These are phyloP conservation scores for Speleostelium caveatum DNA, from an alignment of 78 protist genomes.

Conservation along the genomic window DNA sequence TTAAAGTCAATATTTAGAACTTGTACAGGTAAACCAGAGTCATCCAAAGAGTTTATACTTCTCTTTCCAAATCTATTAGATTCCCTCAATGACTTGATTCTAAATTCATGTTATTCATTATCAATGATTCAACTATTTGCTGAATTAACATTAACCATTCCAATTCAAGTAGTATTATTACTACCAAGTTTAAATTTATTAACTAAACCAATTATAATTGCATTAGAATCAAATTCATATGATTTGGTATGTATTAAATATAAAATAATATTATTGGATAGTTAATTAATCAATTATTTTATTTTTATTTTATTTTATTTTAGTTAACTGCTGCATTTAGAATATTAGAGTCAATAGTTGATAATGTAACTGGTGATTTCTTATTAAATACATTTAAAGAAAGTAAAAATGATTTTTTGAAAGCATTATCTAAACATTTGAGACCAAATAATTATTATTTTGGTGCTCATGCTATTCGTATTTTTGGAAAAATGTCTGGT, in stretches of 20 bases:
- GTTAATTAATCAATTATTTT: too few relatives aligned
- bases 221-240: conserved; percentile 66
- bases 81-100: conserved; percentile 67
- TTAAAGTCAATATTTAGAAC: conserved; percentile 16
- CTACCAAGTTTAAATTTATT: conserved; percentile 88
- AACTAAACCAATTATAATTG: conserved; percentile 88
- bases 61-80: conserved; percentile 78
- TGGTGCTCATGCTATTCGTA: conserved; percentile 88
- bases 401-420: conserved; percentile 55
- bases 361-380: conserved; percentile 88
- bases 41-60: conserved; percentile 24
- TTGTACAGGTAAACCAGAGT: conserved; percentile 34
- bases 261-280: too few relatives aligned
- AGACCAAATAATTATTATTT: conserved; percentile 80
- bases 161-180: conserved; percentile 87
- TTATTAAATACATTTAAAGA: conserved; percentile 32
- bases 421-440: conserved; percentile 63
- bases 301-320: too few relatives aligned
- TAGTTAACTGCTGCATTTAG: conserved; percentile 9
- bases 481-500: conserved; percentile 97
- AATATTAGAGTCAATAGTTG: conserved; percentile 90
- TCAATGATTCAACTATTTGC: conserved; percentile 79
- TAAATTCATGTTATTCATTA: conserved; percentile 20
- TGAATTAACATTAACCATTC: conserved; percentile 93
- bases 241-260: too few relatives aligned